Percentiles rank a stretch among this genome's conserved stretches.
These are phyloP conservation scores for Paraurostyla sp. DNA, from an alignment of 73 alveolate genomes.

Conservation along the genomic window DNA sequence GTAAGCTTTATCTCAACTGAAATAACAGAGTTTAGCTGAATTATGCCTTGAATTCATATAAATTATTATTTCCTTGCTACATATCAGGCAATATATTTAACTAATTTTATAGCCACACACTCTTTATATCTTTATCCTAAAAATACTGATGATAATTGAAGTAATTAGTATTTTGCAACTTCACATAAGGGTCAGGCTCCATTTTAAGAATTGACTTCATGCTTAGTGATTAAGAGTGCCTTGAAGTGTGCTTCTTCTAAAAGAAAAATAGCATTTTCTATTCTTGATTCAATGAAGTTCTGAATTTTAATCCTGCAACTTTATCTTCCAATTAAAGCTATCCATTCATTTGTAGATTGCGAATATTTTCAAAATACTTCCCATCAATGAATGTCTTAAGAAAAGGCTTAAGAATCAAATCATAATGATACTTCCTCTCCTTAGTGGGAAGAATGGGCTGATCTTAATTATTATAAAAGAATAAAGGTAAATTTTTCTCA, in stretches of 20 bases:
- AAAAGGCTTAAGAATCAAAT: neutral
- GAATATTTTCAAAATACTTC: neutral
- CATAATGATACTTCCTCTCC: neutral
- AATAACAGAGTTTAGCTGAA: constrained; percentile 9
- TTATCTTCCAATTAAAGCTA: neutral
- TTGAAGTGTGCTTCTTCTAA: constrained; percentile 21
- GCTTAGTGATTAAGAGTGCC: neutral
- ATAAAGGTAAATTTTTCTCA: neutral
- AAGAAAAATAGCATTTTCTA: neutral
- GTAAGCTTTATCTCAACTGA: neutral
- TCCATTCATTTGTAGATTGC: neutral
- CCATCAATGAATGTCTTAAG: neutral
- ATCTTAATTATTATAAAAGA: too few relatives aligned
- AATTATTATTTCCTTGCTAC: too few relatives aligned
- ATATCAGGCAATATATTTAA: neutral
- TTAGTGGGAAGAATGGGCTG: too few relatives aligned
- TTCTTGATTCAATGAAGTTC: neutral
- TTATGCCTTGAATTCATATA: neutral
- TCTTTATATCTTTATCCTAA: neutral
- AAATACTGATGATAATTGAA: neutral
- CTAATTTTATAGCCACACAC: constrained; percentile 12
- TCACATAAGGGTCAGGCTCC: neutral
- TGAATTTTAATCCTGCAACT: constrained; percentile 8
- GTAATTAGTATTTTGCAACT: neutral
- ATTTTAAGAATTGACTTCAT: neutral